These are phyloP conservation scores for Dactylis glomerata DNA, from an alignment of 176 grass and related monocot genomes.

Conservation along the genomic window DNA sequence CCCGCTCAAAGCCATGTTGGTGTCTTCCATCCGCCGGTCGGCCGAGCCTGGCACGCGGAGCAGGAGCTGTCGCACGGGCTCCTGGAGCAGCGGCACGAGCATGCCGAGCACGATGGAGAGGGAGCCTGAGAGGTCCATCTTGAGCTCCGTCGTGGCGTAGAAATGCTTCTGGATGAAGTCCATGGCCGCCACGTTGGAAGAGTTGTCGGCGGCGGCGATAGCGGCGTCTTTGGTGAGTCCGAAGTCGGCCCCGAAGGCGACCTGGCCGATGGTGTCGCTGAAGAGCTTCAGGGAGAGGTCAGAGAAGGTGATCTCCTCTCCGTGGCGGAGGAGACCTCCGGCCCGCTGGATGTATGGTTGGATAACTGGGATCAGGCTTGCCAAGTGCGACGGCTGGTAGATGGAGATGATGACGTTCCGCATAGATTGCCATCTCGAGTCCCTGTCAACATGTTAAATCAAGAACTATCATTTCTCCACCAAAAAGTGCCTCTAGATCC, in stretches of 20 bases:
- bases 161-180: constrained; percentile 40
- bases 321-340: neutral
- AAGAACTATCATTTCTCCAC: no score
- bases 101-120: constrained; percentile 47
- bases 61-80: constrained; percentile 29
- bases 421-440: constrained; percentile 55
- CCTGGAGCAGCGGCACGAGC: constrained; percentile 47
- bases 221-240: constrained; percentile 30
- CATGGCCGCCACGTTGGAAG: neutral
- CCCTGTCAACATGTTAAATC: constrained; percentile 5
- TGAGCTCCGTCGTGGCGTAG: constrained; percentile 40
- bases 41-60: constrained; percentile 33
- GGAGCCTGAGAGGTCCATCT: constrained; percentile 46
- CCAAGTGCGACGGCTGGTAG: constrained; percentile 61
- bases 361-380: constrained; percentile 47
- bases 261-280: constrained; percentile 26
- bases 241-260: constrained; percentile 30
- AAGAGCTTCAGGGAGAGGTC: constrained; percentile 16
- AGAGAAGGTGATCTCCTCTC: constrained; percentile 32
- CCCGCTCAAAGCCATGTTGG: constrained; percentile 35
- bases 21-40: constrained; percentile 43
- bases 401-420: constrained; percentile 48
- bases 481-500: no score
- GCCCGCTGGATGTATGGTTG: constrained; percentile 27
- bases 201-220: neutral